A percentile compares a stretch with the other conserved stretches of the same genome.
These are phyloP conservation scores for Fonsecaea pugnacius DNA, from an alignment of 2,329 filamentous ascomycete genomes.

Conservation along the genomic window DNA sequence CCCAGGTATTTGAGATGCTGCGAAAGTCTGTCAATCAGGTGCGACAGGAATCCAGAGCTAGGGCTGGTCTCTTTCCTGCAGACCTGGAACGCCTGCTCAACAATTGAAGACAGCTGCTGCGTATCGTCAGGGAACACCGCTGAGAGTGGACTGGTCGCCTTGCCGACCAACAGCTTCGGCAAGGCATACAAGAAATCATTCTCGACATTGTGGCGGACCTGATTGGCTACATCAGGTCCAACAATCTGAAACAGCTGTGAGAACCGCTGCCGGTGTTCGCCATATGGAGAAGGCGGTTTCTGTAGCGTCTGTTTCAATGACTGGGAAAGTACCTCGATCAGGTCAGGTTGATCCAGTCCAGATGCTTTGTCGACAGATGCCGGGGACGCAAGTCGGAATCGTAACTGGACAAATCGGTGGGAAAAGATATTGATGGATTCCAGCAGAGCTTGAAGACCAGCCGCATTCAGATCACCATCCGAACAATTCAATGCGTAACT, in stretches of 20 bases:
- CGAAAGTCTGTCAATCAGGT: constrained; percentile 34
- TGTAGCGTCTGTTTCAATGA: constrained; percentile 27
- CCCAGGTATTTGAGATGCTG: constrained; percentile 31
- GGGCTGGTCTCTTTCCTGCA: constrained; percentile 28
- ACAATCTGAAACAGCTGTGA: constrained; percentile 22
- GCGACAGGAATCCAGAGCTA: constrained; percentile 24
- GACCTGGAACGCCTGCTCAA: constrained; percentile 30
- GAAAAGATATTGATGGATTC: constrained; percentile 37
- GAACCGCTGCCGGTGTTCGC: constrained; percentile 18
- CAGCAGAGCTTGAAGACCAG: constrained; percentile 39
- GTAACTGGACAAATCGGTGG: constrained; percentile 28
- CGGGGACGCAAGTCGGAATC: constrained; percentile 24
- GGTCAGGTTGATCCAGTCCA: constrained; percentile 34
- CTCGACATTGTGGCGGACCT: constrained; percentile 49
- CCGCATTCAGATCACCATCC: constrained; percentile 4
- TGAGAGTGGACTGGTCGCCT: constrained; percentile 24
- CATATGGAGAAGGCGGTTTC: neutral
- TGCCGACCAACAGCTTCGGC: constrained; percentile 25
- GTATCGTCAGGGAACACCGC: constrained; percentile 24
- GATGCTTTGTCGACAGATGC: neutral
- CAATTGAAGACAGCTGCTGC: constrained; percentile 25
- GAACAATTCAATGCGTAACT: constrained; percentile 17
- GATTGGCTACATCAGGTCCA: constrained; percentile 35
- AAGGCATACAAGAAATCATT: constrained; percentile 45
- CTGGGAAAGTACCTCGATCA: constrained; percentile 38